A percentile compares a stretch with the other conserved stretches of the same genome.
Conservation (phyloP, 2,329 filamentous ascomycete genomes). For the Albophoma yamanashiensis region DNA sequence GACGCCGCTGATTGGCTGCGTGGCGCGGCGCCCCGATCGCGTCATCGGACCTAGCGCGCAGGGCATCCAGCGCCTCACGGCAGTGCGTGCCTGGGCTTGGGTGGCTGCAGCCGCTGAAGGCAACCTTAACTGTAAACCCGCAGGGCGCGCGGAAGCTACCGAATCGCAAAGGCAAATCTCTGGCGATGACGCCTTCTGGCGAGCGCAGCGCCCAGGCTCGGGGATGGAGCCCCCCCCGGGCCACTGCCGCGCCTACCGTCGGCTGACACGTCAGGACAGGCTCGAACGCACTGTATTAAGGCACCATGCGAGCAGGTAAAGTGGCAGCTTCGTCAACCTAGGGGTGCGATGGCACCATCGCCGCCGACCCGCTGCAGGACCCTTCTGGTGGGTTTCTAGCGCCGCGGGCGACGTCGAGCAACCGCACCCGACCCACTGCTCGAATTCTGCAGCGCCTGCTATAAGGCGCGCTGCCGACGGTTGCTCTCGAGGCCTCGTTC, state of each 20-base stretch:
- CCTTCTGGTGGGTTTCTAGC: constrained; percentile 2
- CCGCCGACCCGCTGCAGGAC: constrained; percentile 4
- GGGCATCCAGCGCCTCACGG: neutral
- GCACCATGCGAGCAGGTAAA: no score
- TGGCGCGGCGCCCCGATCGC: constrained; percentile 8
- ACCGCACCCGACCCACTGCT: neutral
- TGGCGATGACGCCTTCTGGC: neutral
- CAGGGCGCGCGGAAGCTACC: no score
- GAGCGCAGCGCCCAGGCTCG: neutral
- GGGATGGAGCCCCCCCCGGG: no score
- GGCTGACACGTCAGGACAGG: no score
- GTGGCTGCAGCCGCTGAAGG: neutral
- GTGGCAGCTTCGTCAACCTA: constrained; percentile 5
- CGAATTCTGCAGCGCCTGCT: neutral
- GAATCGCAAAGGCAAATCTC: no score
- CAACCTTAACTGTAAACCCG: neutral
- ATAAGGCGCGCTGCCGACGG: neutral
- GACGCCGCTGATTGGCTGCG: constrained; percentile 6
- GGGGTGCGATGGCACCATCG: constrained; percentile 10
- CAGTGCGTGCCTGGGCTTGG: neutral
- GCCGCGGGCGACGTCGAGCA: neutral
- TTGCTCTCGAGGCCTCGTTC: neutral
- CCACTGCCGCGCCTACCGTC: neutral
- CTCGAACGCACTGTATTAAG: no score
- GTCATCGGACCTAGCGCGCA: constrained; percentile 10